Percentiles rank a stretch among this genome's conserved stretches.
Conservation (phyloP, 2,329 filamentous ascomycete genomes). For the Nothopassalora personata region DNA sequence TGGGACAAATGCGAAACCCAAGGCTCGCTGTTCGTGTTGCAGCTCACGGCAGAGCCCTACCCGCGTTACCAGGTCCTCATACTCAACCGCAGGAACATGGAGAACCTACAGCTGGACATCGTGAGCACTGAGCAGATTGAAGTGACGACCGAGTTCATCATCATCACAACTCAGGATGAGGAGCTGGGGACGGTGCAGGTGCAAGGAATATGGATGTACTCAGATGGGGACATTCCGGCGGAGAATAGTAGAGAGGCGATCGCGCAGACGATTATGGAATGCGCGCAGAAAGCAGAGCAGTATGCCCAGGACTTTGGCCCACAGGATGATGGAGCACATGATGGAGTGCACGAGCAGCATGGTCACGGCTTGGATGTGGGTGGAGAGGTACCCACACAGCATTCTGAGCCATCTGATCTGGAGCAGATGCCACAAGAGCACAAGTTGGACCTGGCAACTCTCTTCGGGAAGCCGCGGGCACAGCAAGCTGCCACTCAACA, state of each 20-base stretch:
- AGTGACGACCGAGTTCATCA: conserved; percentile 54
- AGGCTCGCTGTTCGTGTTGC: conserved; percentile 83
- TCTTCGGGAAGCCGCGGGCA: conserved; percentile 19
- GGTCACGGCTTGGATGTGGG: background rate
- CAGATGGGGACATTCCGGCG: conserved; percentile 50
- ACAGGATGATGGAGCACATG: conserved; percentile 1
- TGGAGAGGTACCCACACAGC: background rate
- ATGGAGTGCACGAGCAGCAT: conserved; percentile 31
- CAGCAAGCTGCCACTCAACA: conserved; percentile 5
- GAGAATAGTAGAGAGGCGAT: conserved; percentile 41
- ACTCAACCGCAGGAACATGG: conserved; percentile 44
- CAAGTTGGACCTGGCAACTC: conserved; percentile 22
- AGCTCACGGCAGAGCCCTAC: conserved; percentile 42
- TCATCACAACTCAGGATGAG: conserved; percentile 46
- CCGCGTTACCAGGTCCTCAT: conserved; percentile 43
- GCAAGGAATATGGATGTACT: conserved; percentile 61
- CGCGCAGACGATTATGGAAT: conserved; percentile 51
- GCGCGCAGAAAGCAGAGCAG: conserved; percentile 47
- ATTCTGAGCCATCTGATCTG: conserved; percentile 40
- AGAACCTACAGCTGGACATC: conserved; percentile 45
- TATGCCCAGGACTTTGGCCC: conserved; percentile 19
- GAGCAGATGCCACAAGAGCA: background rate
- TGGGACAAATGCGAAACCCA: conserved; percentile 88
- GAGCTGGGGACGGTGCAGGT: conserved; percentile 35
- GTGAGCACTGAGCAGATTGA: conserved; percentile 41